A percentile compares a stretch with the other conserved stretches of the same genome.
phyloP scores from a whole-genome alignment of 805 yeast species.

The Zygoascus ofunaensis region DNA sequence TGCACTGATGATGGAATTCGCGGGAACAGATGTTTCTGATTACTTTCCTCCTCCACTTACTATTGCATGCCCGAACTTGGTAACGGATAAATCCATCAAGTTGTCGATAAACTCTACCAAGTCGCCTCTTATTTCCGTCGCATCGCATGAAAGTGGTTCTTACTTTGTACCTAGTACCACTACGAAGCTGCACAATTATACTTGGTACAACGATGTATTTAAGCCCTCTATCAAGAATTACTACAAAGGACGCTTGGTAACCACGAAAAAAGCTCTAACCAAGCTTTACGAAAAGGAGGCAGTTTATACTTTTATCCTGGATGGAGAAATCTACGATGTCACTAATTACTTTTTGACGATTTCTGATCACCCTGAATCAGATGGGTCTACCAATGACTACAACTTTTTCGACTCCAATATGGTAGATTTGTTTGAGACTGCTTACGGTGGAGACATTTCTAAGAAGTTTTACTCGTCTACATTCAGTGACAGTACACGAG shows the following conservation, averaged over 20 bases:
- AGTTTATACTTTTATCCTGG: slow-evolving; percentile 26
- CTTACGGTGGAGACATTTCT: slow-evolving; percentile 31
- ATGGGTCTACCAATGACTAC: slow-evolving; percentile 21
- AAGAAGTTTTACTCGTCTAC: slow-evolving; percentile 19
- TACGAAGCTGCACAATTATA: slow-evolving; percentile 27
- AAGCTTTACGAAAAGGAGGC: slow-evolving; percentile 19
- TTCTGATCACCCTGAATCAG: slow-evolving; percentile 19
- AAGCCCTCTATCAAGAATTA: slow-evolving; percentile 28
- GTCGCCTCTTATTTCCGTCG: slow-evolving; percentile 21
- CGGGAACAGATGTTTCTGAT: slow-evolving; percentile 32
- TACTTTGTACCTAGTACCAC: slow-evolving; percentile 19
- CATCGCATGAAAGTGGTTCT: slow-evolving; percentile 29
- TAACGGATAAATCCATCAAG: slow-evolving; percentile 24
- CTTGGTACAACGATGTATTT: slow-evolving; percentile 32
- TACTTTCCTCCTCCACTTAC: slow-evolving; percentile 36
- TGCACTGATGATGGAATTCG: slow-evolving; percentile 29
- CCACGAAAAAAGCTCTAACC: slow-evolving; percentile 21
- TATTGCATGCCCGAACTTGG: slow-evolving; percentile 33
- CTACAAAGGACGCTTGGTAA: slow-evolving; percentile 32
- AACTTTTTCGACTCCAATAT: slow-evolving; percentile 29
- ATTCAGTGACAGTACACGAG: slow-evolving; percentile 21
- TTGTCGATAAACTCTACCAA: slow-evolving; percentile 26
- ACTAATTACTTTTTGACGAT: slow-evolving; percentile 31
- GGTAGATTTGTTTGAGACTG: slow-evolving; percentile 24
- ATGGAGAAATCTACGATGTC: slow-evolving; percentile 31